Percentiles rank a stretch among this genome's conserved stretches.
Evolutionary conservation across 2,329 filamentous ascomycete genomes (phyloP).

Genomic region (Ilyonectria destructans): DNA sequence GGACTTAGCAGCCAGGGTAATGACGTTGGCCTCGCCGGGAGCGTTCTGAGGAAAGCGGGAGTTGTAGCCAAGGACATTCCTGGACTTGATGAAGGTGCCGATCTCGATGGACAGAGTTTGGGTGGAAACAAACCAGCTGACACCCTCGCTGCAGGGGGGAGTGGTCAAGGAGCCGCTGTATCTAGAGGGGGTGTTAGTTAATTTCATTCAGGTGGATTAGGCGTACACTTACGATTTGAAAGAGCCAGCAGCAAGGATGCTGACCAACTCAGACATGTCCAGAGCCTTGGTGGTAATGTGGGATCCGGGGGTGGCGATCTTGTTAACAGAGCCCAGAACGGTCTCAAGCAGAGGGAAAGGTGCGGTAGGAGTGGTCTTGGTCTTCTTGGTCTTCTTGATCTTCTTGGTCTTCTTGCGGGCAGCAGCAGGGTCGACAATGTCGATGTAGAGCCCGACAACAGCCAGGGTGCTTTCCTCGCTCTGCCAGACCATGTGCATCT

Average conservation of each 20-base stretch:
- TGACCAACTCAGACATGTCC: conserved; percentile 60
- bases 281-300: conserved; percentile 56
- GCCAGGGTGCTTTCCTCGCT: conserved; percentile 44
- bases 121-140: conserved; percentile 68
- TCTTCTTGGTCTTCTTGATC: conserved; percentile 14
- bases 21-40: conserved; percentile 58
- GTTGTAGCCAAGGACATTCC: conserved; percentile 71
- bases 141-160: conserved; percentile 73
- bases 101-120: conserved; percentile 65
- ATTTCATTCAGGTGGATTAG: not conserved
- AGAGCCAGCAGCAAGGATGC: conserved; percentile 47
- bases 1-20: conserved; percentile 6
- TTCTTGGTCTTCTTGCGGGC: conserved; percentile 5
- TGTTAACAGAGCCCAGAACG: conserved; percentile 57
- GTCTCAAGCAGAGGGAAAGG: conserved; percentile 52
- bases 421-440: conserved; percentile 38
- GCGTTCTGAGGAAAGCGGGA: conserved; percentile 68
- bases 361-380: conserved; percentile 25
- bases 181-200: conserved; percentile 35
- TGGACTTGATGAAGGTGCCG: conserved; percentile 66
- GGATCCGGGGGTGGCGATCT: conserved; percentile 59
- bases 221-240: conserved; percentile 48
- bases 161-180: conserved; percentile 76
- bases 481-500: conserved; percentile 52
- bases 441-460: conserved; percentile 50